Conservation (phyloP, 1,284 basidiomycete species). For the Trametes sp. region DNA sequence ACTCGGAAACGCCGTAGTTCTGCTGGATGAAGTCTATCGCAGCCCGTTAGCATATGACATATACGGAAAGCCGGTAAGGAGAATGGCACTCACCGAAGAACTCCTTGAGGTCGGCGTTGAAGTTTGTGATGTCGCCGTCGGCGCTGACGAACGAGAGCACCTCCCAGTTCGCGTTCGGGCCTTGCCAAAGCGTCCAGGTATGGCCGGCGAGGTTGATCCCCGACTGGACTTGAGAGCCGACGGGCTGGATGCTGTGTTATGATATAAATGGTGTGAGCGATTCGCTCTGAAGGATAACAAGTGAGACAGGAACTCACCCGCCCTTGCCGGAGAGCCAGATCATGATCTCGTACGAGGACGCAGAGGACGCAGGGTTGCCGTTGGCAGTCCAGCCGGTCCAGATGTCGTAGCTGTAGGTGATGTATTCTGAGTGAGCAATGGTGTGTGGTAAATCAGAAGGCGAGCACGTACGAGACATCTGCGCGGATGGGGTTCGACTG, state of each 20-base stretch:
- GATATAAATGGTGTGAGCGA: neutral
- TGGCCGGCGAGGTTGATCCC: slow-evolving; percentile 55
- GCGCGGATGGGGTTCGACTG: slow-evolving; percentile 56
- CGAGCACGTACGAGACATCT: slow-evolving; percentile 55
- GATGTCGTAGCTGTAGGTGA: slow-evolving; percentile 56
- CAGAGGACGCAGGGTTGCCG: slow-evolving; percentile 54
- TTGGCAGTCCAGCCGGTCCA: slow-evolving; percentile 56
- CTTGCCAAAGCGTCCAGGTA: slow-evolving; percentile 65
- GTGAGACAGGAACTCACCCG: slow-evolving; percentile 48
- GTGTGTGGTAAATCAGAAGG: neutral
- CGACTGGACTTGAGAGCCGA: slow-evolving; percentile 56
- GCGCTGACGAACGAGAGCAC: slow-evolving; percentile 63
- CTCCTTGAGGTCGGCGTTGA: slow-evolving; percentile 59
- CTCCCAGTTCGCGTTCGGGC: slow-evolving; percentile 63
- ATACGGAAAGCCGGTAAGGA: no score
- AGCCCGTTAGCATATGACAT: slow-evolving; percentile 9
- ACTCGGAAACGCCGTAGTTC: slow-evolving; percentile 38
- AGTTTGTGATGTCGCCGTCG: slow-evolving; percentile 56
- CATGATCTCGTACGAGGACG: slow-evolving; percentile 67
- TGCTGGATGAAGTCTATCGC: slow-evolving; percentile 37
- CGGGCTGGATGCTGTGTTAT: slow-evolving; percentile 55
- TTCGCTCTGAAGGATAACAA: neutral
- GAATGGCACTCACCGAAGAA: slow-evolving; percentile 56
- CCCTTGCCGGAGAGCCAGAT: slow-evolving; percentile 69
- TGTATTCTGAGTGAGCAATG: neutral